Conservation (phyloP, 2,329 filamentous ascomycete genomes). For the Akanthomyces uredinophilus region DNA sequence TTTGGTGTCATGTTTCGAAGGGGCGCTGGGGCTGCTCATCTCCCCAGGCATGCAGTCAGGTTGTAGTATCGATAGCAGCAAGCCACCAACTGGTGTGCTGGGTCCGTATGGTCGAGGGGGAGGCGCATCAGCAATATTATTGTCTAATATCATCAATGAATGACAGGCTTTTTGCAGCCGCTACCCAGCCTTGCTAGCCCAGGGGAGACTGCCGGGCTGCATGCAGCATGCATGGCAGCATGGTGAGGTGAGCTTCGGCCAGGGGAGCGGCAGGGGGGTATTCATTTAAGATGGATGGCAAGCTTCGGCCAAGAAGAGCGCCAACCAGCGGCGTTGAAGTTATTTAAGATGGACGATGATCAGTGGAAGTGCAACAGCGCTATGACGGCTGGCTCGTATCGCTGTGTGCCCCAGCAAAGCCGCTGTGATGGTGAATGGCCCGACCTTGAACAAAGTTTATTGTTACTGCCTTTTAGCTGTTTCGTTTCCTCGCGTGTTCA, state of each 20-base stretch:
- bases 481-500: not conserved
- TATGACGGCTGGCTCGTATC: not conserved
- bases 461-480: not conserved
- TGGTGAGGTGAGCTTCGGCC: not conserved
- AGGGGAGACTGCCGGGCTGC: not conserved
- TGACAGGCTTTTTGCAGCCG: not conserved
- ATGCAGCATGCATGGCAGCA: not conserved
- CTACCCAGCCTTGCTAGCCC: too few species aligned
- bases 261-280: not conserved
- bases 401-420: too few species aligned
- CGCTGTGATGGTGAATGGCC: too few species aligned
- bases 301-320: not conserved
- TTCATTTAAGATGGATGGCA: not conserved
- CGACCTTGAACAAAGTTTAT: too few species aligned
- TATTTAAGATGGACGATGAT: too few species aligned
- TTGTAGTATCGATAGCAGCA: not conserved
- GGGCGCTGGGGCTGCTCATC: not conserved
- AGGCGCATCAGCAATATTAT: too few species aligned
- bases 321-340: too few species aligned
- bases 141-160: not conserved
- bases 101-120: too few species aligned
- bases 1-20: not conserved
- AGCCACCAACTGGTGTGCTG: too few species aligned
- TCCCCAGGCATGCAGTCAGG: not conserved
- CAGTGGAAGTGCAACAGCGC: too few species aligned